A percentile compares a stretch with the other conserved stretches of the same genome.
These are phyloP conservation scores for Penicillium sp. DNA, from an alignment of 2,329 filamentous ascomycete species.

Conservation along the genomic window DNA sequence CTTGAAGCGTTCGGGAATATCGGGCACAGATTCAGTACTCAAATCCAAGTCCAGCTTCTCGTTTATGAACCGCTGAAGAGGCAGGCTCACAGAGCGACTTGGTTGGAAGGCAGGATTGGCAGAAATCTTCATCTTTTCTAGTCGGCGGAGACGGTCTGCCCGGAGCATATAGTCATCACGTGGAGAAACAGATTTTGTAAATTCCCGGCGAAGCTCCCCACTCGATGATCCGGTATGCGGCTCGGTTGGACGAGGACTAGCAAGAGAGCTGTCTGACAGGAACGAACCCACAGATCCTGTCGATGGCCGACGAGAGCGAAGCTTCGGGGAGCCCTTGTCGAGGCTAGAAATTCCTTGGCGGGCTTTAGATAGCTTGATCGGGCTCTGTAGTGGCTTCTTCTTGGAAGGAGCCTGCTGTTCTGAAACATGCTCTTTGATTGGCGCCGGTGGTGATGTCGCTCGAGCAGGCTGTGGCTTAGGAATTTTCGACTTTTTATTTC, in stretches of 20 bases:
- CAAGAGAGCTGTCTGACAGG: constrained; percentile 32
- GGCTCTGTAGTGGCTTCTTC: constrained; percentile 33
- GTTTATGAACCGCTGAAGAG: constrained; percentile 42
- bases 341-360: constrained; percentile 23
- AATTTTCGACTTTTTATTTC: neutral
- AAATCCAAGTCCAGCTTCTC: constrained; percentile 34
- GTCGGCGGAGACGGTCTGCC: constrained; percentile 30
- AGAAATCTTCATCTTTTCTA: constrained; percentile 27
- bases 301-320: constrained; percentile 27
- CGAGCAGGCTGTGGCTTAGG: neutral
- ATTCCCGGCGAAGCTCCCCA: constrained; percentile 22
- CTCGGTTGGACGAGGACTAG: constrained; percentile 30
- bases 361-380: constrained; percentile 33
- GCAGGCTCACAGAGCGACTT: constrained; percentile 36
- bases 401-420: constrained; percentile 10
- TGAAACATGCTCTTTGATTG: constrained; percentile 1
- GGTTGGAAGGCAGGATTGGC: constrained; percentile 27
- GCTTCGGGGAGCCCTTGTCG: constrained; percentile 18
- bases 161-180: constrained; percentile 31
- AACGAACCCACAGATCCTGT: constrained; percentile 32
- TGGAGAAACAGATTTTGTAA: constrained; percentile 19
- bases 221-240: constrained; percentile 29
- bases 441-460: neutral
- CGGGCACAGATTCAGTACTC: constrained; percentile 16
- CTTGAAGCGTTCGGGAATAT: constrained; percentile 7